phyloP scores from a whole-genome alignment of 148 eudicot species.

The Amaranthus cruentus region DNA sequence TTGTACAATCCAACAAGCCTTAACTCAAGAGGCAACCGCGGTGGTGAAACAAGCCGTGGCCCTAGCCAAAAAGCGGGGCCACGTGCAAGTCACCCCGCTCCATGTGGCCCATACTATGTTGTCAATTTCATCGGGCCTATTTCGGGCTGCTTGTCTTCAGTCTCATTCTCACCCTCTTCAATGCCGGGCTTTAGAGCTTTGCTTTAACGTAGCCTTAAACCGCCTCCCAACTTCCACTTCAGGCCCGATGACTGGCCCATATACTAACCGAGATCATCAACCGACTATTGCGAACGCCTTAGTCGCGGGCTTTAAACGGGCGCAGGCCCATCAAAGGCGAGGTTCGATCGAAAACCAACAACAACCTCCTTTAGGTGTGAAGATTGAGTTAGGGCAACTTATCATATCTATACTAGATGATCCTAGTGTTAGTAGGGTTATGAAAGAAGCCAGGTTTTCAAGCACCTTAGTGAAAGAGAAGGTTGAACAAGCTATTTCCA shows the following conservation, averaged over 20 bases:
- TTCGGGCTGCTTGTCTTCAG: slow-evolving; percentile 75
- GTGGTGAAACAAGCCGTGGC: slow-evolving; percentile 69
- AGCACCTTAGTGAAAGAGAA: slow-evolving; percentile 72
- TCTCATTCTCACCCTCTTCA: slow-evolving; percentile 83
- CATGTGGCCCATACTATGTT: slow-evolving; percentile 88
- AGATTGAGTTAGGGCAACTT: slow-evolving; percentile 79
- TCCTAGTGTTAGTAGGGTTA: slow-evolving; percentile 93
- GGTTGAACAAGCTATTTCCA: slow-evolving; percentile 59
- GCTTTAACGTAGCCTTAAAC: slow-evolving; percentile 91
- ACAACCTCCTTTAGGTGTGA: slow-evolving; percentile 63
- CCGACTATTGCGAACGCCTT: slow-evolving; percentile 80
- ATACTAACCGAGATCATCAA: slow-evolving; percentile 28
- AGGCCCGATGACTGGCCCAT: slow-evolving; percentile 42
- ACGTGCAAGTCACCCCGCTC: slow-evolving; percentile 89
- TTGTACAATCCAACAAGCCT: slow-evolving; percentile 67
- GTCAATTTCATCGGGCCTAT: slow-evolving; percentile 44
- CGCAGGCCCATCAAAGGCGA: slow-evolving; percentile 83
- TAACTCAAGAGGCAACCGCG: slow-evolving; percentile 58
- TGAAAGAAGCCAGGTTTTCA: slow-evolving; percentile 87
- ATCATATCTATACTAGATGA: slow-evolving; percentile 82
- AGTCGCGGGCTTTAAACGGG: slow-evolving; percentile 78
- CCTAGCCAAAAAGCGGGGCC: slow-evolving; percentile 64
- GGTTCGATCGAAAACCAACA: slow-evolving; percentile 73
- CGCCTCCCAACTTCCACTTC: slow-evolving; percentile 65
- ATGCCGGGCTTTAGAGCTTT: slow-evolving; percentile 84